A percentile compares a stretch with the other conserved stretches of the same genome.
Conservation (phyloP, 2,329 filamentous ascomycete genomes). For the Epichloe typhina region DNA sequence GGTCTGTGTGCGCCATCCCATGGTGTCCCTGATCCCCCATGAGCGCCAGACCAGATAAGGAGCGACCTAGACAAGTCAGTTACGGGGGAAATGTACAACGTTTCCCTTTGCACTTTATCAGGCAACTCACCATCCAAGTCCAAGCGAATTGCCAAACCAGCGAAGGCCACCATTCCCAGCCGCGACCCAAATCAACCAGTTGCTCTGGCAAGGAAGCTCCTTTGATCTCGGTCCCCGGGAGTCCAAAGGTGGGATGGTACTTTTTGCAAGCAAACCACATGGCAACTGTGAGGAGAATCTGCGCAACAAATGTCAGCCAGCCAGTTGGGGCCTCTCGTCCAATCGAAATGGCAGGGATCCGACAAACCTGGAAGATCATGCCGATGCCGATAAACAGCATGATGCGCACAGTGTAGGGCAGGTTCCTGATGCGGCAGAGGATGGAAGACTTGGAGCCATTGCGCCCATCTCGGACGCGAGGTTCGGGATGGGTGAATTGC, state of each 20-base stretch:
- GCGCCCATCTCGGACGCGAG: conserved; percentile 8
- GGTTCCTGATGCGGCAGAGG: conserved; percentile 4
- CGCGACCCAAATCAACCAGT: conserved; percentile 27
- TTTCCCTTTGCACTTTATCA: neutral
- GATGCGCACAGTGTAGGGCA: neutral
- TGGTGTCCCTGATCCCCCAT: conserved; percentile 45
- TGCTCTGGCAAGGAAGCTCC: conserved; percentile 24
- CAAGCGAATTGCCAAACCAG: conserved; percentile 42
- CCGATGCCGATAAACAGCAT: neutral
- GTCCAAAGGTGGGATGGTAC: conserved; percentile 40
- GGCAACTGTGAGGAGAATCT: conserved; percentile 38
- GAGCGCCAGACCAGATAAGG: conserved; percentile 47
- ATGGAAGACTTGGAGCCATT: neutral
- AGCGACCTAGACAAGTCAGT: conserved; percentile 27
- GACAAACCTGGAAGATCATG: neutral
- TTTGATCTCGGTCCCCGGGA: conserved; percentile 22
- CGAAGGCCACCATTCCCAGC: conserved; percentile 47
- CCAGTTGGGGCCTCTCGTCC: neutral
- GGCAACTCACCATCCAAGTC: conserved; percentile 26
- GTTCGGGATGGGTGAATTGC: conserved; percentile 9
- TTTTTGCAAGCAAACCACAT: conserved; percentile 45
- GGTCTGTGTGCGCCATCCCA: conserved; percentile 53
- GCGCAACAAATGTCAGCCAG: neutral
- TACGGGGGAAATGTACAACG: neutral
- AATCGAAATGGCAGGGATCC: too few relatives aligned